Percentiles rank a stretch among this genome's conserved stretches.
Evolutionary conservation across 2,329 filamentous ascomycete genomes (phyloP).

Genomic region (Tolypocladium amazonense): DNA sequence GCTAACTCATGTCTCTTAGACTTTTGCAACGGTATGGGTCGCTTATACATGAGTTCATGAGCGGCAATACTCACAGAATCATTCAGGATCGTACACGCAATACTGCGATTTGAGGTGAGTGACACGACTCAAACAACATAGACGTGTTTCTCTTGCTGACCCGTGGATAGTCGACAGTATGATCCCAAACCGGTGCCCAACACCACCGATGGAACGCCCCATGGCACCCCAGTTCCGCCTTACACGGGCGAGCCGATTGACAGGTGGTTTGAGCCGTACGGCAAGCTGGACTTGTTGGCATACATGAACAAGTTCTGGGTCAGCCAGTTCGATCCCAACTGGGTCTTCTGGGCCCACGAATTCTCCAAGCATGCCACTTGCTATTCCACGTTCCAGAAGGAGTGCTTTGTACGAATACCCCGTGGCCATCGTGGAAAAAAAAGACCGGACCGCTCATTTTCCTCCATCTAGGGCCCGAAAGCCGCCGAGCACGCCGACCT

Average conservation of each 20-base stretch:
- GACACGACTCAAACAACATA: background rate
- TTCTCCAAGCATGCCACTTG: constrained; percentile 60
- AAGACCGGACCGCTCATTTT: no score
- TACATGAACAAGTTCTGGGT: constrained; percentile 61
- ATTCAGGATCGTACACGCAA: constrained; percentile 49
- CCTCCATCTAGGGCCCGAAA: constrained; percentile 29
- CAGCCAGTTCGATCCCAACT: constrained; percentile 42
- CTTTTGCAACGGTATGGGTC: constrained; percentile 30
- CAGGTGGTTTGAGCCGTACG: constrained; percentile 47
- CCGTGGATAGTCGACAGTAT: constrained; percentile 40
- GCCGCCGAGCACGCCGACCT: constrained; percentile 48
- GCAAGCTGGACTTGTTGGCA: constrained; percentile 46
- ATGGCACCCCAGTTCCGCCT: constrained; percentile 41
- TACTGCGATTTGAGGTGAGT: constrained; percentile 49
- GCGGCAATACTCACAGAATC: background rate
- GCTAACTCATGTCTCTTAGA: constrained; percentile 14
- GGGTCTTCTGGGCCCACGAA: constrained; percentile 55
- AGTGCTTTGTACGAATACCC: constrained; percentile 39
- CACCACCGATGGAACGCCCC: constrained; percentile 46
- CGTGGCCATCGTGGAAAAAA: background rate
- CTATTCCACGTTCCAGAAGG: constrained; percentile 52
- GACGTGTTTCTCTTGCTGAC: background rate
- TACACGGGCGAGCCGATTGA: constrained; percentile 48
- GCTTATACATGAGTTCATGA: no score
- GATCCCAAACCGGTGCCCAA: constrained; percentile 52